Conservation (phyloP, 129 eudicot species). For the Logfia minima region DNA sequence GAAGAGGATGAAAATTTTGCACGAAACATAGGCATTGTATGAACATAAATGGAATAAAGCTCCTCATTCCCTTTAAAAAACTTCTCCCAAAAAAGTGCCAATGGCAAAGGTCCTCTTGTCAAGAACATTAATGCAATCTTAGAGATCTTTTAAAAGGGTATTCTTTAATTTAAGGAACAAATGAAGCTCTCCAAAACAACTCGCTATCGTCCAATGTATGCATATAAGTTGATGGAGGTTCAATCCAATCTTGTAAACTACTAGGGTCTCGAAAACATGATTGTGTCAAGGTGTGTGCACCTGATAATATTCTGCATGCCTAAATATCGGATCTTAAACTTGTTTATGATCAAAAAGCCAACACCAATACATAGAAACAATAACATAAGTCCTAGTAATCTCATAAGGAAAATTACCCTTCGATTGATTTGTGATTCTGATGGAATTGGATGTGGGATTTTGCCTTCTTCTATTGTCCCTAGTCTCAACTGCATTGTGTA, state of each 20-base stretch:
- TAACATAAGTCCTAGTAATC: slow-evolving; percentile 54
- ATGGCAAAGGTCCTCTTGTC: slow-evolving; percentile 79
- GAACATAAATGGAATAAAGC: slow-evolving; percentile 62
- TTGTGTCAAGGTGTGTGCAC: slow-evolving; percentile 30
- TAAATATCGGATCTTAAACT: slow-evolving; percentile 47
- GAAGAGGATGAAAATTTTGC: slow-evolving; percentile 53
- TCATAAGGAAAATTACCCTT: slow-evolving; percentile 39
- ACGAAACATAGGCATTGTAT: slow-evolving; percentile 56
- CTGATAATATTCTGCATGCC: slow-evolving; percentile 36
- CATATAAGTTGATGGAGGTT: slow-evolving; percentile 51
- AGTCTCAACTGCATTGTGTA: slow-evolving; percentile 41
- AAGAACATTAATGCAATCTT: slow-evolving; percentile 89
- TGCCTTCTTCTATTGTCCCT: slow-evolving; percentile 56
- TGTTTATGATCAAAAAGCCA: slow-evolving; percentile 43
- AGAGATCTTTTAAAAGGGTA: slow-evolving; percentile 63
- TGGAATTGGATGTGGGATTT: slow-evolving; percentile 27
- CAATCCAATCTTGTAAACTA: slow-evolving; percentile 52
- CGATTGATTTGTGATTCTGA: slow-evolving; percentile 35
- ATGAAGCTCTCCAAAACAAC: slow-evolving; percentile 76
- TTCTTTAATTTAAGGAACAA: slow-evolving; percentile 48
- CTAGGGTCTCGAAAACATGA: slow-evolving; percentile 46
- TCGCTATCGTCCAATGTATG: slow-evolving; percentile 68
- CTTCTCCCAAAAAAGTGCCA: slow-evolving; percentile 75
- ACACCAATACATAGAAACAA: slow-evolving; percentile 51
- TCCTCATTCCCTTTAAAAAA: slow-evolving; percentile 61